These are phyloP conservation scores for Cymbopogon flexuosus DNA, from an alignment of 202 grass and related monocot genomes.

Conservation along the genomic window DNA sequence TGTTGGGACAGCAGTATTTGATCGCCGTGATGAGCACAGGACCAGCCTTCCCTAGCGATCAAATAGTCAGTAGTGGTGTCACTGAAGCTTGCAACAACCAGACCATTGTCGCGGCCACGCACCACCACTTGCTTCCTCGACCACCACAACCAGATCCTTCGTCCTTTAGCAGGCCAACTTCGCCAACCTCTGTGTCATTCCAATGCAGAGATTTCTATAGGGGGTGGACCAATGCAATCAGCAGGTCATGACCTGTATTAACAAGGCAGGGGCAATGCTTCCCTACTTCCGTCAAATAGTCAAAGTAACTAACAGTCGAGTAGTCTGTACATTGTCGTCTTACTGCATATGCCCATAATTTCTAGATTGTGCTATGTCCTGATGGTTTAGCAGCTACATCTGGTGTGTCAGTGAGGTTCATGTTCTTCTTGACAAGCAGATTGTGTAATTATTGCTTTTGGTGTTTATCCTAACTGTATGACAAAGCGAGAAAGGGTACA, in stretches of 20 bases:
- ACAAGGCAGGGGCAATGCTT: not conserved
- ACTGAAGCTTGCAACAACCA: not conserved
- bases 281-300: not conserved
- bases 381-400: not conserved
- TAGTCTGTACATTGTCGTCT: not conserved
- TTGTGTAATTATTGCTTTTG: not conserved
- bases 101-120: not conserved
- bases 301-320: not conserved
- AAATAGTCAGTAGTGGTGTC: not conserved
- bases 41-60: not conserved
- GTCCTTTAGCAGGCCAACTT: not conserved
- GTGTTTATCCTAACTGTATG: not conserved
- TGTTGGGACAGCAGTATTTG: not conserved
- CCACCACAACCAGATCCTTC: not conserved
- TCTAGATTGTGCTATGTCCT: not conserved
- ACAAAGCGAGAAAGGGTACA: not conserved
- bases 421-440: not conserved
- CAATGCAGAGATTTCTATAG: too few relatives aligned
- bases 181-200: not conserved
- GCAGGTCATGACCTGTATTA: not conserved
- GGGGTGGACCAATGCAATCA: not conserved
- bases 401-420: not conserved
- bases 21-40: not conserved
- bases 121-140: not conserved
- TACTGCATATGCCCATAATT: not conserved